A percentile compares a stretch with the other conserved stretches of the same genome.
Evolutionary conservation across 163 green algal species (phyloP).

Genomic region (Scenedesmus sp.): DNA sequence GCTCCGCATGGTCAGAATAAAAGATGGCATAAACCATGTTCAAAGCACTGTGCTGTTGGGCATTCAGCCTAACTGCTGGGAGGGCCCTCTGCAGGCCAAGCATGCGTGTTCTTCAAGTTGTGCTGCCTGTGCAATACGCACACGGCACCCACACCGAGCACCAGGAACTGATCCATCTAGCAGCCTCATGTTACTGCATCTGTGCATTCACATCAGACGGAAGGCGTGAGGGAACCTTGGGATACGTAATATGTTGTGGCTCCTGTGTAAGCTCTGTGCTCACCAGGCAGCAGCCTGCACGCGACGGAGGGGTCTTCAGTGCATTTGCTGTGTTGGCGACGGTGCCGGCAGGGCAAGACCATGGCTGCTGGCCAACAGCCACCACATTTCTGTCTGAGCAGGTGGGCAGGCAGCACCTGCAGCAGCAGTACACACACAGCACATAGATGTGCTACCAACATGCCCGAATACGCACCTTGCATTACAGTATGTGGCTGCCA

Average conservation of each 20-base stretch:
- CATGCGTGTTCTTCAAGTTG: too few species aligned
- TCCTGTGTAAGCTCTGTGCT: background rate
- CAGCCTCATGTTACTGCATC: too few species aligned
- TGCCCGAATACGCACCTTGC: too few species aligned
- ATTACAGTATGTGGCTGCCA: background rate
- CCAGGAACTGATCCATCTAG: too few species aligned
- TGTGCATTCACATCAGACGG: too few species aligned
- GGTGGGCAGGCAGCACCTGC: slow-evolving; percentile 6
- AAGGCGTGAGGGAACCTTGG: too few species aligned
- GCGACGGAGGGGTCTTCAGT: background rate
- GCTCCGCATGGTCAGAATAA: background rate
- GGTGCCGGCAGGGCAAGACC: background rate
- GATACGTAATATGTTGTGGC: too few species aligned
- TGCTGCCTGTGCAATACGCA: too few species aligned
- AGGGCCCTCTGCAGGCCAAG: background rate
- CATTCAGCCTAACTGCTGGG: background rate
- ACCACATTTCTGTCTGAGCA: slow-evolving; percentile 3
- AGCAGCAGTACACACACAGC: background rate
- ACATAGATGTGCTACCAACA: too few species aligned
- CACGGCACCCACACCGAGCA: too few species aligned
- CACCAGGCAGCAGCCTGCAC: background rate
- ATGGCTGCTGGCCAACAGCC: background rate
- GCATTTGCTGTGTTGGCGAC: background rate
- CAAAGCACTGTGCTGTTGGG: background rate
- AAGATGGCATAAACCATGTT: background rate